Conservation (phyloP, 768 basidiomycete genomes). For the Tubosaeta brunneosetosa region DNA sequence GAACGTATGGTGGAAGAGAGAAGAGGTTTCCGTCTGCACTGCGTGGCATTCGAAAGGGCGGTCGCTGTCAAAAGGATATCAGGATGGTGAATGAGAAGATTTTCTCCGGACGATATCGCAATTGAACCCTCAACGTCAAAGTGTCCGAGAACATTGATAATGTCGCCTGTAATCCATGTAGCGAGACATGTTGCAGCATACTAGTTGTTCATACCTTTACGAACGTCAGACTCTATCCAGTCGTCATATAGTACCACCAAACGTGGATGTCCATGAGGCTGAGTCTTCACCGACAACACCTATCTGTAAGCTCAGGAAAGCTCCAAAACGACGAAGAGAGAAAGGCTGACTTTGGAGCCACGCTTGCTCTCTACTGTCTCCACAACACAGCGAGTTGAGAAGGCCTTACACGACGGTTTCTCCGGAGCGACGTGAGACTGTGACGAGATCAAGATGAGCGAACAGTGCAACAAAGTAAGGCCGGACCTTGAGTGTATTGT, state of each 20-base stretch:
- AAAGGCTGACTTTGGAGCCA: conserved; percentile 18
- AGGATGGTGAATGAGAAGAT: conserved; percentile 84
- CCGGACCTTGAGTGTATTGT: conserved; percentile 18
- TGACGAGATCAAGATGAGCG: conserved; percentile 1
- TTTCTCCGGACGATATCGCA: conserved; percentile 54
- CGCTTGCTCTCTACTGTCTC: conserved; percentile 39
- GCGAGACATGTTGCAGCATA: neutral
- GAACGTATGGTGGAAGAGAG: conserved; percentile 61
- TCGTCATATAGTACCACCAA: conserved; percentile 68
- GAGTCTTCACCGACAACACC: conserved; percentile 49
- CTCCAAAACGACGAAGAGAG: neutral
- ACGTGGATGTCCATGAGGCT: conserved; percentile 36
- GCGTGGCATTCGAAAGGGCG: conserved; percentile 74
- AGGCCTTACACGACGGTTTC: conserved; percentile 26
- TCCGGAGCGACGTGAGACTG: conserved; percentile 15
- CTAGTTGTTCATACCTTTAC: conserved; percentile 43
- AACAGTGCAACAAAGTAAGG: neutral
- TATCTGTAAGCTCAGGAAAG: conserved; percentile 19
- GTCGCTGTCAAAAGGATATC: conserved; percentile 91
- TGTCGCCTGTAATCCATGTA: conserved; percentile 54
- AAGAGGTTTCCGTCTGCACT: conserved; percentile 85
- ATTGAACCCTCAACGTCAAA: conserved; percentile 41
- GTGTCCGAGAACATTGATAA: conserved; percentile 68
- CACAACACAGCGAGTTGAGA: conserved; percentile 56
- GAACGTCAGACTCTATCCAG: conserved; percentile 65